These are phyloP conservation scores for Tylopilus rubrobrunneus DNA, from an alignment of 768 basidiomycete species.

Conservation along the genomic window DNA sequence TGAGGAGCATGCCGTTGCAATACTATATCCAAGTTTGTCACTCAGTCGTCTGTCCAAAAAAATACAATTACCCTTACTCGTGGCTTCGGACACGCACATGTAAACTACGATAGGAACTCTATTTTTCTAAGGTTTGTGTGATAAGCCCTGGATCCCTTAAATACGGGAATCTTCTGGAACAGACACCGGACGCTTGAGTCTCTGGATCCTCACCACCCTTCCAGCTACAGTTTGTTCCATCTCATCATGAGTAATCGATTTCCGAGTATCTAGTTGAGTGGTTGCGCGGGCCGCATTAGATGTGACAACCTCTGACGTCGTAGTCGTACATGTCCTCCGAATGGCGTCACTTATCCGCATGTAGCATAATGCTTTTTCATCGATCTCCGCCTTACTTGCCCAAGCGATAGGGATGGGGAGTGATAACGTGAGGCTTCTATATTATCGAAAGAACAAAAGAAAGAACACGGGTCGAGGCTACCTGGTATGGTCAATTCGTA, in stretches of 20 bases:
- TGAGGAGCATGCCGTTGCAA: neutral
- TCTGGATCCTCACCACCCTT: neutral
- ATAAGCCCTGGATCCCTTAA: neutral
- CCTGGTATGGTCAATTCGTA: neutral
- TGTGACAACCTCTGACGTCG: no score
- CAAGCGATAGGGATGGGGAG: neutral
- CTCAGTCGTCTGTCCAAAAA: neutral
- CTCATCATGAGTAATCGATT: neutral
- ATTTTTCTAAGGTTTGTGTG: no score
- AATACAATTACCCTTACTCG: neutral
- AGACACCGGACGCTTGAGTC: neutral
- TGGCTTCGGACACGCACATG: neutral
- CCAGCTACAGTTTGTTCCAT: neutral
- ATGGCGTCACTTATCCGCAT: neutral
- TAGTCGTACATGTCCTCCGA: neutral
- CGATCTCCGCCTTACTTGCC: slow-evolving; percentile 2
- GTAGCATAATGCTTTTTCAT: neutral
- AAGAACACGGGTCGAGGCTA: neutral
- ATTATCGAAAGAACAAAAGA: neutral
- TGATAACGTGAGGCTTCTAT: neutral
- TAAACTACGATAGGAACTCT: neutral
- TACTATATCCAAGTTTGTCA: slow-evolving; percentile 4
- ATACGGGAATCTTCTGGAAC: neutral
- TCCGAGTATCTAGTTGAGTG: neutral
- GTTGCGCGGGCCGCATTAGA: neutral